Conservation (phyloP, 345 rosid genomes). For the Gossypium turneri region DNA sequence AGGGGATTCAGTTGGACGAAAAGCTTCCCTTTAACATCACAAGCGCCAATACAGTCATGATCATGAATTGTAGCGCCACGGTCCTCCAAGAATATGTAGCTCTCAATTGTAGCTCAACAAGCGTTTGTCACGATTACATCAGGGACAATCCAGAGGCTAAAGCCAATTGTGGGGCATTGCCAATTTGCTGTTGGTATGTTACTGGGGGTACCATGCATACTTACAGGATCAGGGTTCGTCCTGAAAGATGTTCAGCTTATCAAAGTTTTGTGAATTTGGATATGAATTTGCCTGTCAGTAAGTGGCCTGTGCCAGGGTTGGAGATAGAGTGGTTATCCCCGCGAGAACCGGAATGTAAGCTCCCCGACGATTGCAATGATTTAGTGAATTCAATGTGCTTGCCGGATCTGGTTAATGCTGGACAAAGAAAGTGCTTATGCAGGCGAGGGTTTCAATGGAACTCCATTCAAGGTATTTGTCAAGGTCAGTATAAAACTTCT, state of each 20-base stretch:
- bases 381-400: constrained; percentile 8
- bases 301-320: constrained; percentile 21
- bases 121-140: constrained; percentile 27
- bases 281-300: constrained; percentile 1
- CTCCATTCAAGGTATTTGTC: constrained; percentile 12
- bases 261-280: constrained; percentile 19
- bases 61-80: constrained; percentile 21
- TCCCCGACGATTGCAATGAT: background rate
- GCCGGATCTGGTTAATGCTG: background rate
- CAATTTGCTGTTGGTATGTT: constrained; percentile 10
- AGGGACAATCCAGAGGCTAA: background rate
- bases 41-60: constrained; percentile 26
- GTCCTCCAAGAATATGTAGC: constrained; percentile 5
- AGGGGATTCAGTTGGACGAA: constrained; percentile 22
- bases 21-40: constrained; percentile 36
- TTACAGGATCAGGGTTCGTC: constrained; percentile 15
- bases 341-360: background rate
- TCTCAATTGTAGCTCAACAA: constrained; percentile 24
- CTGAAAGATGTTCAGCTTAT: constrained; percentile 13
- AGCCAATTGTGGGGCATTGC: constrained; percentile 5
- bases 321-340: constrained; percentile 16
- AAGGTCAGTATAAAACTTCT: constrained; percentile 7
- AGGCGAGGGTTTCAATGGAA: constrained; percentile 8
- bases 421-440: constrained; percentile 13
- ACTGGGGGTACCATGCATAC: constrained; percentile 8